Evolutionary conservation across 176 grass and related monocot species (phyloP), one percentile per base, ranked within the genome.

Genomic region (Musa troglodytarum): DNA sequence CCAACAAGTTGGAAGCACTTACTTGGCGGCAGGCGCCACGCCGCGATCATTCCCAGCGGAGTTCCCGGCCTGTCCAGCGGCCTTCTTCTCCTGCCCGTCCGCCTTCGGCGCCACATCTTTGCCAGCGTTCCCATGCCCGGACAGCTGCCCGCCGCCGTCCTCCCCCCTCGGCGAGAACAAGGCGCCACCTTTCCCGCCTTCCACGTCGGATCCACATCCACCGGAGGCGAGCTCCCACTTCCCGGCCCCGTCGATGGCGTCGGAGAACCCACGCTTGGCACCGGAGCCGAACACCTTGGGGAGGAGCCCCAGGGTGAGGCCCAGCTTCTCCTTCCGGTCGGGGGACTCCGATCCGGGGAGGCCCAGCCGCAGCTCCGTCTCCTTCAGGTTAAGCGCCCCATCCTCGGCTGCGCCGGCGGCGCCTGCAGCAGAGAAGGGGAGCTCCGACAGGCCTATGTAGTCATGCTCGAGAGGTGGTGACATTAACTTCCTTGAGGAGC

Each of bases 401-500:
- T 55, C 73, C 63, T 54, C 63, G 70, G 59, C 66, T 2, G 17
- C 57, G 57, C 57, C 77, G 52, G 13, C 77, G 54, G 63, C 77
- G 65, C 34, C 56, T 6, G 1, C 67, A 43, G 20, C 74, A 12
- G 77, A 54, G 25, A 54, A 20, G 49, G 11, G 34, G 64, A 81
- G 68, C 81, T 79, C 81, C 69, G 86, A 89, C 81, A 92, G 82
- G 82, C 90, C 90, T 89, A 92, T 89, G 88, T 95, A 90, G 80
- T 91, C 88, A 82, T 91, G 90, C 80, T 97, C 88, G 79, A 86
- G 90, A 72, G 88, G 88, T 76, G 88, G 94, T 85, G 94, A 91
- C 94, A 97, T 97, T 28, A 71, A 59, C 66, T 17, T 70, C 49
- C 43, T 24, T 19, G 0, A 16, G 19, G 16, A 51, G 68, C 25